Conservation (phyloP, 108 stramenopile genomes). For the Nitzschia sp. region DNA sequence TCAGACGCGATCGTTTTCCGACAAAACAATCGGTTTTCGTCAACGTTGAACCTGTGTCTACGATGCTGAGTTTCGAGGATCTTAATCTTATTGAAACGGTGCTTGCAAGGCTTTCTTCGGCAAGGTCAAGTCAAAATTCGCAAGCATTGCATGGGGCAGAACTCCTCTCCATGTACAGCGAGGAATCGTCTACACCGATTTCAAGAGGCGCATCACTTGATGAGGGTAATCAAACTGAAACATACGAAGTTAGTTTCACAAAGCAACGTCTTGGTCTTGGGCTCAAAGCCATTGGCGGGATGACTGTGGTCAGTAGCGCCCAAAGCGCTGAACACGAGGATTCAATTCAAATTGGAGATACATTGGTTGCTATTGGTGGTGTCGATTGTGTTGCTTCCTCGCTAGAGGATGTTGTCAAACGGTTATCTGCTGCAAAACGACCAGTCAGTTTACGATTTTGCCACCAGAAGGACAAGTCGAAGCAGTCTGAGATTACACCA, state of each 20-base stretch:
- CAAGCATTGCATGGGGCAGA: background rate
- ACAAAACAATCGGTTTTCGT: conserved; percentile 45
- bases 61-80: conserved; percentile 68
- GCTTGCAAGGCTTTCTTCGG: conserved; percentile 40
- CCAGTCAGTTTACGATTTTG: conserved; percentile 51
- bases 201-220: background rate
- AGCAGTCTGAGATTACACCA: background rate
- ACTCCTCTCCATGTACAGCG: background rate
- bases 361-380: conserved; percentile 40
- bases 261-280: conserved; percentile 50
- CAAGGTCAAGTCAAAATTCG: conserved; percentile 2
- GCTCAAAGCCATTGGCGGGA: conserved; percentile 33
- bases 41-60: conserved; percentile 68
- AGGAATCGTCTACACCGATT: background rate
- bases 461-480: background rate
- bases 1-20: conserved; percentile 34
- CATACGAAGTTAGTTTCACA: conserved; percentile 43
- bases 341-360: conserved; percentile 48
- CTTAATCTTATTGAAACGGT: conserved; percentile 56
- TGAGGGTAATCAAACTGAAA: background rate
- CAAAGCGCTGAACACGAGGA: conserved; percentile 21
- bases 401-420: conserved; percentile 44
- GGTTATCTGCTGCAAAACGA: conserved; percentile 32
- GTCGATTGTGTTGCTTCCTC: conserved; percentile 18
- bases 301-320: conserved; percentile 48